Conservation (phyloP, 352 stramenopile species). For the Globisporangium emineosum region DNA sequence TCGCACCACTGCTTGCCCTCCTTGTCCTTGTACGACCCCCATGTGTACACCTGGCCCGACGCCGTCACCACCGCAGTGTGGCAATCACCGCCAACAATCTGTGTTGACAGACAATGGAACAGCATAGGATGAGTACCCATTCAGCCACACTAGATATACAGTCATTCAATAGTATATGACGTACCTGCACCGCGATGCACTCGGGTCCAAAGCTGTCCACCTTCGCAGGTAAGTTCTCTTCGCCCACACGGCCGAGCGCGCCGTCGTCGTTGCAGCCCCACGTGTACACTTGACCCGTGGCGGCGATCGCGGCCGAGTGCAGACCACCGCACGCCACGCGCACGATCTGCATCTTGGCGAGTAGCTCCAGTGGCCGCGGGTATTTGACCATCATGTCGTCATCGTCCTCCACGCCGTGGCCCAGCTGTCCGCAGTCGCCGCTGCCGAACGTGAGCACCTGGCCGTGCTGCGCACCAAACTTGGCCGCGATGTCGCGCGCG, state of each 20-base stretch:
- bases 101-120: background rate
- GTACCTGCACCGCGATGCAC: constrained; percentile 36
- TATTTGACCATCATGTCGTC: constrained; percentile 76
- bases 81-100: constrained; percentile 90
- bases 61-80: constrained; percentile 91
- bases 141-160: background rate
- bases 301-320: constrained; percentile 87
- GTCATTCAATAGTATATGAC: background rate
- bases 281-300: constrained; percentile 89
- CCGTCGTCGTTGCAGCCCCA: constrained; percentile 94
- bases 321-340: constrained; percentile 89
- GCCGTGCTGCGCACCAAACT: constrained; percentile 46
- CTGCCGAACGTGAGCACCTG: constrained; percentile 83
- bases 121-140: background rate
- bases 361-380: constrained; percentile 45
- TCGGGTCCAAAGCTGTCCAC: constrained; percentile 59
- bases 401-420: constrained; percentile 82
- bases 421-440: constrained; percentile 93
- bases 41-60: constrained; percentile 91
- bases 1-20: constrained; percentile 93
- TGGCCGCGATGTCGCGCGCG: constrained; percentile 54
- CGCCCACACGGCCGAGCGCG: constrained; percentile 79
- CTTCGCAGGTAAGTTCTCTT: constrained; percentile 73
- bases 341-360: constrained; percentile 46
- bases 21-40: constrained; percentile 97